phyloP scores from a whole-genome alignment of 1,284 basidiomycete species.

The Meira nashicola region DNA sequence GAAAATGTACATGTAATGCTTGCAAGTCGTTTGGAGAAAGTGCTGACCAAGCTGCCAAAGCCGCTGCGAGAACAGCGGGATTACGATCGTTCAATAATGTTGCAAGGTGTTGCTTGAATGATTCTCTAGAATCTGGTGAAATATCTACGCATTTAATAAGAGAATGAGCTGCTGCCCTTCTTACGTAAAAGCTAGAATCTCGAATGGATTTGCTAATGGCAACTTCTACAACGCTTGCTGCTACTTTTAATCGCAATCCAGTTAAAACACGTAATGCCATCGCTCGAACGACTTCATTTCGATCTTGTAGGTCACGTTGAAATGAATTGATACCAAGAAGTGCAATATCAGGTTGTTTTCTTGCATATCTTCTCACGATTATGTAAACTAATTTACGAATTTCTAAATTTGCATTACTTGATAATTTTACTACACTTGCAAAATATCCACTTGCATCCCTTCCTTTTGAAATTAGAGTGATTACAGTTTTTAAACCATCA shows the following conservation, averaged over 20 bases:
- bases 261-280: conserved; percentile 92
- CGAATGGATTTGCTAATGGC: conserved; percentile 85
- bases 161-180: conserved; percentile 83
- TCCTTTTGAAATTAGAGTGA: conserved; percentile 70
- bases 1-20: conserved; percentile 80
- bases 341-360: conserved; percentile 72
- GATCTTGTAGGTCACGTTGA: conserved; percentile 89
- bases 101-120: conserved; percentile 61
- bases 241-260: conserved; percentile 81
- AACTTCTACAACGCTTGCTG: conserved; percentile 76
- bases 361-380: conserved; percentile 85
- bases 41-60: conserved; percentile 68
- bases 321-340: conserved; percentile 97
- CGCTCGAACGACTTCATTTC: conserved; percentile 75
- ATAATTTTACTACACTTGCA: conserved; percentile 46
- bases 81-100: conserved; percentile 76
- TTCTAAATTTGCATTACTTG: conserved; percentile 62
- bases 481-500: conserved; percentile 41
- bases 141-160: conserved; percentile 72
- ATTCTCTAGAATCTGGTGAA: conserved; percentile 7
- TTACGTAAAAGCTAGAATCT: conserved; percentile 86
- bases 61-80: conserved; percentile 79
- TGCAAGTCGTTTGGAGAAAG: conserved; percentile 56
- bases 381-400: conserved; percentile 97
- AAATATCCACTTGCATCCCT: conserved; percentile 79